These are phyloP conservation scores for Globisporangium nodosum DNA, from an alignment of 352 stramenopile species.

Conservation along the genomic window DNA sequence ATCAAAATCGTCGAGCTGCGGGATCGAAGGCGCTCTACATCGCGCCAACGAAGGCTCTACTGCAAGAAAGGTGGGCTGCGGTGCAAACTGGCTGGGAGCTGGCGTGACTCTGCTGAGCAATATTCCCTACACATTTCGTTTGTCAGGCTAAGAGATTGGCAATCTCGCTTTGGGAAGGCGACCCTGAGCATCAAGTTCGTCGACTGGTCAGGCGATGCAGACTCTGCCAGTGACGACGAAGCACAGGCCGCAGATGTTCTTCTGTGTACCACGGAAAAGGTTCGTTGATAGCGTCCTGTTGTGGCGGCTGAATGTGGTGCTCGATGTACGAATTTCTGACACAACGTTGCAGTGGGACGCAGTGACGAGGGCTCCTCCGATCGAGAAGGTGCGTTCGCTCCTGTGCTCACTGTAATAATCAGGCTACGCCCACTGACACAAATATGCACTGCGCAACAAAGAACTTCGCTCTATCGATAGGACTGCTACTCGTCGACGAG, in stretches of 20 bases:
- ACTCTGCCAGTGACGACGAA: slow-evolving; percentile 9
- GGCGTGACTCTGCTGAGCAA: too few relatives aligned
- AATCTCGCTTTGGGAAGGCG: slow-evolving; percentile 22
- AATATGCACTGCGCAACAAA: background rate
- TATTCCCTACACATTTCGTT: background rate
- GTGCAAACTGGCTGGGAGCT: background rate
- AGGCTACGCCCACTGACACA: background rate
- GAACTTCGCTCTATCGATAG: slow-evolving; percentile 8
- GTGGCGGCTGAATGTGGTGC: background rate
- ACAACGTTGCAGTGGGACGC: slow-evolving; percentile 31
- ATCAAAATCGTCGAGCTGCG: slow-evolving; percentile 6
- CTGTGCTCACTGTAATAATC: background rate
- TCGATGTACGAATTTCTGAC: background rate
- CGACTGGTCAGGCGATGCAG: slow-evolving; percentile 22
- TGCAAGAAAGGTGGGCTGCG: slow-evolving; percentile 33
- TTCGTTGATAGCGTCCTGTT: background rate
- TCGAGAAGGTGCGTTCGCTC: slow-evolving; percentile 11
- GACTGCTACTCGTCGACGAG: slow-evolving; percentile 33
- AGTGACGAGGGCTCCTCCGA: slow-evolving; percentile 15
- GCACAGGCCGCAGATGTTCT: slow-evolving; percentile 22
- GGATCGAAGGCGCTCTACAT: slow-evolving; percentile 36
- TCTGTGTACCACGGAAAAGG: slow-evolving; percentile 45
- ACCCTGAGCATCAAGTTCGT: slow-evolving; percentile 31
- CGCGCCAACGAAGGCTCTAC: slow-evolving; percentile 33
- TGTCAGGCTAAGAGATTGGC: slow-evolving; percentile 30